phyloP scores from a whole-genome alignment of 441 rosid genomes.

The Euphorbia schlechtendalii region DNA sequence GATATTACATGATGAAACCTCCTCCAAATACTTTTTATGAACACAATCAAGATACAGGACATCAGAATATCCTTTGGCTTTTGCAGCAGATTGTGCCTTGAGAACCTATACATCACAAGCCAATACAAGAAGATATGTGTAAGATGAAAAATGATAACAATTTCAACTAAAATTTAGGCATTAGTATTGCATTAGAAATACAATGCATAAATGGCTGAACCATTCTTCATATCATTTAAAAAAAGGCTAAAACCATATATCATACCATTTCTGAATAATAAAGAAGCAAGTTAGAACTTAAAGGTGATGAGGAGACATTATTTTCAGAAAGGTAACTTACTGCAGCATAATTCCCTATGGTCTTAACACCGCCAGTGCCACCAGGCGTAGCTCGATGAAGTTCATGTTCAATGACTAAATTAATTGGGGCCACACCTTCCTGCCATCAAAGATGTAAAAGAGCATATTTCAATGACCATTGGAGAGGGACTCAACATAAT shows the following conservation, averaged over 20 bases:
- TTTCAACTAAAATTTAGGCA: constrained; percentile 1
- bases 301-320: not conserved
- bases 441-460: constrained; percentile 20
- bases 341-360: constrained; percentile 44
- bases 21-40: constrained; percentile 72
- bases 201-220: not conserved
- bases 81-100: constrained; percentile 83
- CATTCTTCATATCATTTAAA: not conserved
- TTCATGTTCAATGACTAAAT: constrained; percentile 38
- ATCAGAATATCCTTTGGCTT: constrained; percentile 89
- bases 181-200: not conserved
- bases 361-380: constrained; percentile 48
- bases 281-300: not conserved
- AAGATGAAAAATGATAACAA: not conserved
- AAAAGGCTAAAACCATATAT: not conserved
- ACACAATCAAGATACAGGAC: constrained; percentile 91
- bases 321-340: constrained; percentile 21
- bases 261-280: not conserved
- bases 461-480: not conserved
- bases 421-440: constrained; percentile 43
- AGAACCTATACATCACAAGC: constrained; percentile 48
- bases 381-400: constrained; percentile 46
- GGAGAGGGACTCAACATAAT: not conserved
- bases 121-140: constrained; percentile 4
- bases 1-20: constrained; percentile 95